Evolutionary conservation across 345 rosid genomes (phyloP), one percentile per base, ranked within the genome.

Genomic region (Boechera retrofracta): DNA sequence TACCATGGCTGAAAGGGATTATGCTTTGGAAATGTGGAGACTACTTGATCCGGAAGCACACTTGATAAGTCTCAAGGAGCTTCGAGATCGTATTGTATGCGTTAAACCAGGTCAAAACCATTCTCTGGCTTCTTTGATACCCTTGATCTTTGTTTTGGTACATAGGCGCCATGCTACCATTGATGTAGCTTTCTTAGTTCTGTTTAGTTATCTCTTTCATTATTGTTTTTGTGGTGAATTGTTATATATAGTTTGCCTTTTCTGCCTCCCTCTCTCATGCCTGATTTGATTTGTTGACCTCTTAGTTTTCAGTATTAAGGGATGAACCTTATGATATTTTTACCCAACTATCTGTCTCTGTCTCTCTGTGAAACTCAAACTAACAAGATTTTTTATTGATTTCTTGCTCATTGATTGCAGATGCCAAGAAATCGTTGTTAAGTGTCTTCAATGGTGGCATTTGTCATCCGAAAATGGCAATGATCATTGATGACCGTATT

Each of bases 11-110:
- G 99, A 96, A 86, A 86, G 97, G 77, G 97, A 96, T 83, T 96
- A 93, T 89, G 99, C 99, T 69, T 86, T 96, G 45, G 99, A 96
- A 84, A 96, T 96, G 87, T 93, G 99, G 99, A 89, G 99, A 86
- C 94, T 93, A 78, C 98, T 93, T 84, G 99, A 93, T 79, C 98
- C 97, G 2, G 97, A 85, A 78, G 84, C 92, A 33, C 91, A 86
- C 75, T 74, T 96, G 67, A 96, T 96, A 69, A 82, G 80, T 76
- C 79, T 88, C 73, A 90, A 83, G 77, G 89, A 96, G 80, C 98
- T 91, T 53, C 78, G 38, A 70, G 85, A 96, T 74, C 93, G 97
- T 41, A 88, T 96, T 67, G 89, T 91, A 62, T 96, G 99, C 67
- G 99, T 96, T 75, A 96, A 91, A 84, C 82, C 97, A 83, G 99